A percentile compares a stretch with the other conserved stretches of the same genome.
Conservation (phyloP, 257 asterid species). For the Lantana camara region DNA sequence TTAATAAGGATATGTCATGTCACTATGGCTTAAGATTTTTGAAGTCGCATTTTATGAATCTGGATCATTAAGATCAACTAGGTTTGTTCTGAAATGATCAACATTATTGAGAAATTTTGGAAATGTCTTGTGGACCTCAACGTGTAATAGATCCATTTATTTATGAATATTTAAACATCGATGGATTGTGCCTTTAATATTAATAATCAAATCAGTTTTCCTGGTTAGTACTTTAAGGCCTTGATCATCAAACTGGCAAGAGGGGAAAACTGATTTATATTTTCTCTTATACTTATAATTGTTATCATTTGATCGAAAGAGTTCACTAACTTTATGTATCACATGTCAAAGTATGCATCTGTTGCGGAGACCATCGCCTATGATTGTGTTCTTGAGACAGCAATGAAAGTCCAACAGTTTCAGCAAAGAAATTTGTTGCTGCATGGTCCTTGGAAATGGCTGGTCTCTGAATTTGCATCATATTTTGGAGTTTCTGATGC, state of each 20-base stretch:
- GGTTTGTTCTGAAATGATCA: neutral
- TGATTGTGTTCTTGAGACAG: conserved; percentile 86
- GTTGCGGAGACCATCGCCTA: conserved; percentile 95
- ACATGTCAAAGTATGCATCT: conserved; percentile 56
- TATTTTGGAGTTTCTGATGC: conserved; percentile 93
- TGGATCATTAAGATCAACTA: neutral
- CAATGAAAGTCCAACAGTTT: conserved; percentile 82
- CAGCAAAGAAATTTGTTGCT: conserved; percentile 76
- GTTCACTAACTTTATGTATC: conserved; percentile 15
- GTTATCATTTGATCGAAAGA: neutral
- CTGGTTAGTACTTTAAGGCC: too few relatives aligned
- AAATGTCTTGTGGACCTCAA: too few relatives aligned
- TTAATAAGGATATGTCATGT: neutral
- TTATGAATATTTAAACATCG: too few relatives aligned
- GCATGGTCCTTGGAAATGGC: conserved; percentile 88
- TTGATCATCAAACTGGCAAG: too few relatives aligned
- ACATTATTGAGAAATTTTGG: too few relatives aligned
- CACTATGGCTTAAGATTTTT: neutral
- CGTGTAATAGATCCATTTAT: too few relatives aligned
- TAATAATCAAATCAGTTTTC: too few relatives aligned
- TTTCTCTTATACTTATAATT: neutral
- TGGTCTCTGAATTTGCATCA: conserved; percentile 78
- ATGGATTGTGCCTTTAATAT: too few relatives aligned
- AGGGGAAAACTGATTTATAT: too few relatives aligned
- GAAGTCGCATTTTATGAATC: neutral